Evolutionary conservation across 1,284 basidiomycete species (phyloP).

Genomic region (Pseudozyma sp.): DNA sequence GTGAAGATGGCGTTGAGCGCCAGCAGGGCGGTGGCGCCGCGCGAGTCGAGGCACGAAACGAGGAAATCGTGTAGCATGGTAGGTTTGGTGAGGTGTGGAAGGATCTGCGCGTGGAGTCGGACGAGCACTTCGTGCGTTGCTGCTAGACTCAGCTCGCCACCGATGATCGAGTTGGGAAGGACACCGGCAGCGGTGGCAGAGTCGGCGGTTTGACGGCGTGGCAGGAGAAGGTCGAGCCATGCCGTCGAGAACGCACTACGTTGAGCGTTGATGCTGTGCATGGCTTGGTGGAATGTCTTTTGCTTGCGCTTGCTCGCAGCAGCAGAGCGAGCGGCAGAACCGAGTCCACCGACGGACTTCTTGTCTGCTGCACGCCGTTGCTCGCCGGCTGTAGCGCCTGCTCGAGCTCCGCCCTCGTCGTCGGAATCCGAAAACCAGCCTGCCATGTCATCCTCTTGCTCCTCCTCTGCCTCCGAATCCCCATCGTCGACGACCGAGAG

Average conservation of each 20-base stretch:
- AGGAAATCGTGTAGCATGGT: slow-evolving; percentile 92
- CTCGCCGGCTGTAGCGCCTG: slow-evolving; percentile 45
- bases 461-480: slow-evolving; percentile 50
- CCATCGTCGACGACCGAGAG: slow-evolving; percentile 63
- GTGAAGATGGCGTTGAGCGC: slow-evolving; percentile 92
- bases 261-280: slow-evolving; percentile 80
- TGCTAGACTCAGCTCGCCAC: slow-evolving; percentile 71
- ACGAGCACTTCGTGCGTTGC: slow-evolving; percentile 77
- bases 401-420: slow-evolving; percentile 62
- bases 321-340: slow-evolving; percentile 29
- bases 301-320: slow-evolving; percentile 58
- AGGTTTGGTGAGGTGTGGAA: slow-evolving; percentile 83
- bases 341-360: slow-evolving; percentile 33
- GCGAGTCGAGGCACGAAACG: slow-evolving; percentile 78
- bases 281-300: slow-evolving; percentile 62
- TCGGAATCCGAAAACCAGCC: slow-evolving; percentile 68
- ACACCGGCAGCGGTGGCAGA: slow-evolving; percentile 17
- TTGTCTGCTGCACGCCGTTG: slow-evolving; percentile 28
- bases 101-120: slow-evolving; percentile 83
- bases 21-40: slow-evolving; percentile 84
- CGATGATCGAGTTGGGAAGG: slow-evolving; percentile 27
- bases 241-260: slow-evolving; percentile 80
- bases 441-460: slow-evolving; percentile 72
- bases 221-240: slow-evolving; percentile 80
- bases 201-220: slow-evolving; percentile 44